Evolutionary conservation across 73 alveolate species (phyloP), one percentile per base, ranked within the genome.

Genomic region (Paramecium bursaria): DNA sequence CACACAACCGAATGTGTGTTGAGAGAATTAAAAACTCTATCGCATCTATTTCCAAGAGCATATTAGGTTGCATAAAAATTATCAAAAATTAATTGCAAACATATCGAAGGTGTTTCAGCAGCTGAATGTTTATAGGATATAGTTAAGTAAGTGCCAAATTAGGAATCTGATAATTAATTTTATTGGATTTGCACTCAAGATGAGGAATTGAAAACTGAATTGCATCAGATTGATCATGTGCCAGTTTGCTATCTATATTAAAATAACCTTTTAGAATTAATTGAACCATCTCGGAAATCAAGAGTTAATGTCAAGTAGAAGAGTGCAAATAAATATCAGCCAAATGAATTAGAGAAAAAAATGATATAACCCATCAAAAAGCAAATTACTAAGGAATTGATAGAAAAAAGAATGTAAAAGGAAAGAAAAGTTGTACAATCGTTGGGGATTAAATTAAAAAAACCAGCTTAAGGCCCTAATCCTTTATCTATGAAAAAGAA

Each of bases 141-240:
- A 2, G 82, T 67, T 2, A n/a, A 31, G 22, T 26, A 35, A 9
- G 21, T 39, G 44, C 82, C 82, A 3, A 46, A 39, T 21, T 14
- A 39, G 33, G 55, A 47, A 35, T 53, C 60, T 39, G 15, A 14
- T 4, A 67, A 67, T n/a, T 39, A 67, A 39, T 67, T 35, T 35
- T 67, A n/a, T 67, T 67, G 82, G 82, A 35, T 67, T 7, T 67
- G 82, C 50, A 67, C 82, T 15, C 44, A 67, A 67, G 82, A 67
- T 67, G 82, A 67, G 33, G 82, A 67, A 15, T 67, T 67, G 44
- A 67, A 57, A 67, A 17, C 33, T 4, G 35, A 67, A 25, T 19
- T 67, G 44, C 19, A 39, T 11, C 21, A 33, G 22, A 35, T 67
- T 3, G 82, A 67, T 33, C 39, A 67, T 39, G 82, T 67, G 1